Evolutionary conservation across 257 asterid species (phyloP), one percentile per base, ranked within the genome.

Genomic region (Jacaranda mimosifolia): DNA sequence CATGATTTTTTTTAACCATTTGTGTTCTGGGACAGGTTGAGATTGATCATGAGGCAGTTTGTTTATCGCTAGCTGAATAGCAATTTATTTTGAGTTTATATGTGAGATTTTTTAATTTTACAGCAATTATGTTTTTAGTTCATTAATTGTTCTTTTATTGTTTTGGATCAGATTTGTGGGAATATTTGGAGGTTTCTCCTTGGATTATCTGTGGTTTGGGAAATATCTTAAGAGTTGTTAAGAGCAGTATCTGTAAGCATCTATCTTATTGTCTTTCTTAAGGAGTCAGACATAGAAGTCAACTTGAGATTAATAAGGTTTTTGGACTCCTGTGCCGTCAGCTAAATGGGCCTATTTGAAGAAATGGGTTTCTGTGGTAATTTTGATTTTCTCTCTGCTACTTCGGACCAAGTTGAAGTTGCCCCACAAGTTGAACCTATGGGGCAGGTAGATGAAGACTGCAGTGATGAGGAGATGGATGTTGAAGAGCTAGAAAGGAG

Each of bases 381-480:
- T 81, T 64, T 86, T 39, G 85, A 81, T 35, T 82, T 77, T 55
- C 17, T 79, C 32, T 60, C 83, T 19, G 45, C 14, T 38, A 32
- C 72, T 65, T 26, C 48, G 13, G 83, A 71, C 18, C 82, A 76
- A 63, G 72, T 43, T 39, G 83, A 78, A 14, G 42, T 76, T 71
- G 64, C 73, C n/a, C 72, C 70, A 6, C 84, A 75, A 66, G 63
- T 51, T 14, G 87, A 74, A 35, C 67, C 73, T 4, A 53, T 2
- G 55, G 83, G 51, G 46, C 69, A 55, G 40, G 77, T 75, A 35
- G 88, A 83, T 42, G 85, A 85, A 11, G 85, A 85, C 36, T 75
- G 52, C 63, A 85, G 88, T 75, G 88, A 83, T 68, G 89, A 87
- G 15, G 91, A 87, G 72, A 64, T 85, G 79, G 88, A 83, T 40